Conservation (phyloP, 352 stramenopile species). For the Pythium guiyangense region DNA sequence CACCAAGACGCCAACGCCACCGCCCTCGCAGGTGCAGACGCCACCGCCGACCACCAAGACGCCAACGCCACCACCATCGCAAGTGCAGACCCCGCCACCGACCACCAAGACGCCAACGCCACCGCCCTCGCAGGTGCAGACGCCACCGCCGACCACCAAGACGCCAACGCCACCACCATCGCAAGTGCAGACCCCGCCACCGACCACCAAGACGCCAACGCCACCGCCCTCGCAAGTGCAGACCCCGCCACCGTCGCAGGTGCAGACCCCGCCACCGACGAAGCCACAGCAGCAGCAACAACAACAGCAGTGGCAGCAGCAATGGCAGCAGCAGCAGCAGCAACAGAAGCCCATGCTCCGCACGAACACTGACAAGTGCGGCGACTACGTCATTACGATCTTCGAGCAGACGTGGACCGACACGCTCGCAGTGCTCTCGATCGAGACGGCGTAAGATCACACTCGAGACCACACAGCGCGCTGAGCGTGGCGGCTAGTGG, state of each 20-base stretch:
- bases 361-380: not conserved
- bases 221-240: too few species aligned
- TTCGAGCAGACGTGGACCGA: slow-evolving; percentile 19
- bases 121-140: not conserved
- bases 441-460: not conserved
- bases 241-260: too few species aligned
- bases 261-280: too few species aligned
- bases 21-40: not conserved
- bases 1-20: not conserved
- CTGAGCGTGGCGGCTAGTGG: not conserved
- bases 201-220: too few species aligned
- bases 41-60: not conserved
- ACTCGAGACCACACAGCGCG: not conserved
- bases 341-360: not conserved
- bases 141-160: not conserved
- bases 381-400: not conserved
- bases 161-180: too few species aligned
- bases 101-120: too few species aligned
- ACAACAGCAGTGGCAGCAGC: not conserved
- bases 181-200: too few species aligned
- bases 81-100: not conserved
- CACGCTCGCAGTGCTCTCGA: not conserved
- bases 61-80: too few species aligned
- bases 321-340: not conserved
- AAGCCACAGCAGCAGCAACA: too few species aligned